Base-by-base conservation (phyloP, 139 green algal species). In the Micractinium conductrix region DNA sequence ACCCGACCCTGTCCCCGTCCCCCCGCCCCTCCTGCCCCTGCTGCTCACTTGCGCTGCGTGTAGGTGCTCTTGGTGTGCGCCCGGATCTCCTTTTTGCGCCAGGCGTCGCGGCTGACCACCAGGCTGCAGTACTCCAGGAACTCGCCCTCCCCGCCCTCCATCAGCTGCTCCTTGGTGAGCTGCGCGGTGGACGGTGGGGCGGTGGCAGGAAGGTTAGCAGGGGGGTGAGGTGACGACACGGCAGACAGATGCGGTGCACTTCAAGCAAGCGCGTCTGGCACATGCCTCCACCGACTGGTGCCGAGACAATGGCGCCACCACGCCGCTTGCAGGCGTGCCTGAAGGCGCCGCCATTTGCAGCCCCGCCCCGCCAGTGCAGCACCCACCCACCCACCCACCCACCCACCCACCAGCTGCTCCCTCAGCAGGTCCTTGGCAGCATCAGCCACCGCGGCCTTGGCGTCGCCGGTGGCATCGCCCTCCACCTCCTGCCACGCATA, bases 41-140 rank as follows among this genome's bases (percentile, higher is more conserved):
- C 38, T n/a, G n/a, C 87, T 78, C 80, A 96, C 92, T 96, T 97
- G 63, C 87, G 88, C 86, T 97, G 94, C 35, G 81, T 90, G 91
- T 96, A 97, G 45, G 90, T 68, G 63, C 90, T 62, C 19, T 85
- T 73, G 37, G 94, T 97, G 86, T 96, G 92, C 30, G 89, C 55
- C n/a, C 86, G 81, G 33, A 91, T 84, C 72, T 95, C 93, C 76
- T 85, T 89, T 55, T 68, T 82, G 35, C 86, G 78, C 69, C 75
- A 91, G 22, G 38, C 53, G n/a, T 87, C 78, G 33, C 45, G 78
- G 37, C 33, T 79, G 0, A 86, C 65, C 28, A 94, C 71, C 21
- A 92, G 67, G n/a, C 90, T 89, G 21, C 67, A 68, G 63, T 48
- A 84, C 65, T 89, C 87, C 30, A 94, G 62, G 45, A 93, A 90